Base-by-base conservation (phyloP, 345 rosid genomes). In the Pugionium dolabratum region DNA sequence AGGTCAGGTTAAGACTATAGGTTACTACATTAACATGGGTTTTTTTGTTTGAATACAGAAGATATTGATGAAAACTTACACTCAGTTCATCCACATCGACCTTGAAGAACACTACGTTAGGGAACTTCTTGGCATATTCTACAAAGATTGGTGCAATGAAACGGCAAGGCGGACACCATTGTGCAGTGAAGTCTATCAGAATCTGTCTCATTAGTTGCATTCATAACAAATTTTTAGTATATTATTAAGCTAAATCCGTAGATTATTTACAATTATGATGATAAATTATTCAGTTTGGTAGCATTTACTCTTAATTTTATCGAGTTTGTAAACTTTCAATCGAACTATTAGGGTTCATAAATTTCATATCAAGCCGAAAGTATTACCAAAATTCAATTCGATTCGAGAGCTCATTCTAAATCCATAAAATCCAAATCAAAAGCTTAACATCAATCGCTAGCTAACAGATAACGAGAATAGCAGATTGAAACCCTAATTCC, bases 101-200 rank as follows among this genome's bases (percentile, higher is more conserved):
- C 80, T 87, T 90, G 77, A 90, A 77, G 89, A 87, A 84, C 26
- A 65, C 70, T 1, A 75, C 86, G 35, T 69, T 1, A 1, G 74
- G 72, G 53, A 63, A 28, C 71, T 59, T 82, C 82, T 76, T 87
- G 4, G 92, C 92, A 4, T 70, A 31, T 2, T 87, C 88, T 1
- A 27, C 84, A 66, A 90, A 54, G 67, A 87, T 3, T 1, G 95
- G 97, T 7, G 95, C 70, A 8, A 90, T 84, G 62, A 81, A 10
- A 41, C 90, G 88, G 64, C 92, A 87, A 3, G 97, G 92, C 36
- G 80, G 80, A 52, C 95, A 87, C 97, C 97, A 90, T 34, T 86
- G 53, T 46, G 97, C 92, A 27, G 84, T 77, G 75, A 90, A 90
- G 66, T 87, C 90, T 6, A 83, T 81, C 73, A 90, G 85, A n/a